Percentiles rank a stretch among this genome's conserved stretches.
These are phyloP conservation scores for Spatholobus suberectus DNA, from an alignment of 306 rosid species.

Conservation along the genomic window DNA sequence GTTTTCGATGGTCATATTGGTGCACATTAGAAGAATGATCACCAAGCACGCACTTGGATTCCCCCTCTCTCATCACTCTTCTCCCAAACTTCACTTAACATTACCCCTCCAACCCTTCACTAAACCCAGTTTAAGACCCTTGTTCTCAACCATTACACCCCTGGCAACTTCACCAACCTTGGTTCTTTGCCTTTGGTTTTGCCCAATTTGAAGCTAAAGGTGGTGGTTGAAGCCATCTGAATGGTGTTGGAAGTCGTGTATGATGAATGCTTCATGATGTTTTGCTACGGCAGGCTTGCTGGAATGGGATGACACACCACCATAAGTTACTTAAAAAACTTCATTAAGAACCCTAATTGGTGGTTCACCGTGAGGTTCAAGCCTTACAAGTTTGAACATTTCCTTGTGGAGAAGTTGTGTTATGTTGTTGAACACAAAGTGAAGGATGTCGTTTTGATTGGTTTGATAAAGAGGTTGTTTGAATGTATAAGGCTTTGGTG, in stretches of 20 bases:
- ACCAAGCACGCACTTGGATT: too few species aligned
- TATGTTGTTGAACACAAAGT: conserved; percentile 36
- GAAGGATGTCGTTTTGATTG: conserved; percentile 30
- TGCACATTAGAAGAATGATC: too few species aligned
- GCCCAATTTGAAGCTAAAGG: conserved; percentile 87
- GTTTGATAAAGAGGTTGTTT: conserved; percentile 43
- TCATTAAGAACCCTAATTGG: conserved; percentile 42
- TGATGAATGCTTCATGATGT: conserved; percentile 42
- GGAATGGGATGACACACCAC: conserved; percentile 51
- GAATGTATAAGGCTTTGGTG: conserved; percentile 40
- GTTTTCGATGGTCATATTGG: too few species aligned
- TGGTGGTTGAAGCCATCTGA: conserved; percentile 68
- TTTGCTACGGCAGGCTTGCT: conserved; percentile 44
- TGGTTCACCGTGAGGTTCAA: conserved; percentile 48
- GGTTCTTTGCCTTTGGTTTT: conserved; percentile 59
- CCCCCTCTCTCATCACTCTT: too few species aligned
- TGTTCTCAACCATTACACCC: too few species aligned
- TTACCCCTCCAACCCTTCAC: too few species aligned
- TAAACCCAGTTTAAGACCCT: too few species aligned
- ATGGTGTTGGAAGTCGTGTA: conserved; percentile 45
- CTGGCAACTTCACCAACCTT: too few species aligned
- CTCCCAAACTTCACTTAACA: too few species aligned
- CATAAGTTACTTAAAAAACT: conserved; percentile 42
- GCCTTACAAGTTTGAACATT: conserved; percentile 22
- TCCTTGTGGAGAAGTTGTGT: conserved; percentile 41